These are phyloP conservation scores for Akanthomyces uredinophilus DNA, from an alignment of 2,329 filamentous ascomycete species.

Conservation along the genomic window DNA sequence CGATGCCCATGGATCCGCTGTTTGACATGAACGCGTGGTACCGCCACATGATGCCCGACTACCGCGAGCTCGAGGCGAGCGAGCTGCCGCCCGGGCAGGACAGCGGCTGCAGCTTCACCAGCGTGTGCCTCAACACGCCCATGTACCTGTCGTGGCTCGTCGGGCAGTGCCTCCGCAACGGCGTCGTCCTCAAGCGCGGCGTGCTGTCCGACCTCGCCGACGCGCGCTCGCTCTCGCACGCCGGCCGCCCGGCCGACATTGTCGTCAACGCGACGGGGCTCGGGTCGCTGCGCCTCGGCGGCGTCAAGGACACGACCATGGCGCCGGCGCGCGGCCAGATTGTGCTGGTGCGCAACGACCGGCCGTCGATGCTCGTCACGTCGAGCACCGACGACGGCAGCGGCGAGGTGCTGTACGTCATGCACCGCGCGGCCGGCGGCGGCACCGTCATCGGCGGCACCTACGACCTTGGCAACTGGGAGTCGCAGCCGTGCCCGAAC, in stretches of 20 bases:
- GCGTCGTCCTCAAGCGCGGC: conserved; percentile 62
- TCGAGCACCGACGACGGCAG: conserved; percentile 70
- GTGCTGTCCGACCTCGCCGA: conserved; percentile 67
- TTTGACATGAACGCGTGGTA: conserved; percentile 67
- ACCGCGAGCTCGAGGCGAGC: conserved; percentile 51
- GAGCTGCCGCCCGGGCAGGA: conserved; percentile 62
- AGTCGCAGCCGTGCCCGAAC: conserved; percentile 70
- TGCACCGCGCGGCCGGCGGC: conserved; percentile 74
- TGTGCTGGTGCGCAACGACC: conserved; percentile 76
- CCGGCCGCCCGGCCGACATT: conserved; percentile 56
- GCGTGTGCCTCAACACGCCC: conserved; percentile 85
- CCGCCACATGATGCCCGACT: conserved; percentile 65
- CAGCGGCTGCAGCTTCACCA: conserved; percentile 71
- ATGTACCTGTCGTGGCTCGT: conserved; percentile 84
- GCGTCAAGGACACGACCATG: conserved; percentile 70
- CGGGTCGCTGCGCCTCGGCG: conserved; percentile 68
- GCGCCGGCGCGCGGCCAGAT: conserved; percentile 77
- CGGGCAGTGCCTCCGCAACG: conserved; percentile 70
- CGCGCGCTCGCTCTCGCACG: conserved; percentile 48
- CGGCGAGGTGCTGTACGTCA: conserved; percentile 72
- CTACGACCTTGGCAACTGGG: conserved; percentile 75
- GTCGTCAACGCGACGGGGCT: conserved; percentile 85
- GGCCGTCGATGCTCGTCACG: conserved; percentile 61
- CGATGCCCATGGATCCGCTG: conserved; percentile 60
- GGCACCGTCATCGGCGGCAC: conserved; percentile 85